phyloP scores from a whole-genome alignment of 2,329 filamentous ascomycete genomes.

The Sphaerostilbella broomeana region DNA sequence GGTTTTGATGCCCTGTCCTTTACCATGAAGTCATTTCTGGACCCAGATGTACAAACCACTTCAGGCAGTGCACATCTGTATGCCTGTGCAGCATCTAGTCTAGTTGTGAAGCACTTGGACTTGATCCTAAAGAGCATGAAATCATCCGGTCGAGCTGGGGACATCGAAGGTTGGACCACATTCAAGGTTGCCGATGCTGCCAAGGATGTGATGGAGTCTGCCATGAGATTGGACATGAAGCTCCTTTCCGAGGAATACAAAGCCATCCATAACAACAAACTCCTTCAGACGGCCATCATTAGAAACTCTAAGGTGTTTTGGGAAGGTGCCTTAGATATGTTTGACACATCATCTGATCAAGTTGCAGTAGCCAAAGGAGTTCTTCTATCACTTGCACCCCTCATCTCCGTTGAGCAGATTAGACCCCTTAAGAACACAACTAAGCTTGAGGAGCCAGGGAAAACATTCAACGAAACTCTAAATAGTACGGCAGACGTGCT shows the following conservation, averaged over 20 bases:
- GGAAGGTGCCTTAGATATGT: slow-evolving; percentile 53
- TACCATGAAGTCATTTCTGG: slow-evolving; percentile 51
- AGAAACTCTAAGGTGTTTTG: slow-evolving; percentile 53
- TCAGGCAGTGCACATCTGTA: slow-evolving; percentile 52
- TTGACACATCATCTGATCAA: slow-evolving; percentile 67
- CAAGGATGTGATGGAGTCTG: slow-evolving; percentile 43
- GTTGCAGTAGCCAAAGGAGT: slow-evolving; percentile 69
- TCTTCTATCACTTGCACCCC: slow-evolving; percentile 60
- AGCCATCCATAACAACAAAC: slow-evolving; percentile 53
- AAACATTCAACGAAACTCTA: slow-evolving; percentile 74
- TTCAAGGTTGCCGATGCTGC: slow-evolving; percentile 40
- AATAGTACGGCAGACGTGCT: slow-evolving; percentile 50
- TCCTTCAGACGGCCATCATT: slow-evolving; percentile 60
- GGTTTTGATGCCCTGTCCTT: slow-evolving; percentile 55
- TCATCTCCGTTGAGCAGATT: slow-evolving; percentile 73
- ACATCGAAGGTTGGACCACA: slow-evolving; percentile 31
- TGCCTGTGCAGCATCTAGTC: slow-evolving; percentile 58
- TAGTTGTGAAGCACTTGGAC: slow-evolving; percentile 55
- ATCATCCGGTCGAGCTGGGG: slow-evolving; percentile 15
- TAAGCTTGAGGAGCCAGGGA: slow-evolving; percentile 32
- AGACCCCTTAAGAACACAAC: slow-evolving; percentile 44
- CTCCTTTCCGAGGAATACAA: slow-evolving; percentile 40
- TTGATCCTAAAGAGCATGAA: slow-evolving; percentile 44
- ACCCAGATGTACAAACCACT: slow-evolving; percentile 37
- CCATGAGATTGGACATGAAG: slow-evolving; percentile 42